Conservation (phyloP, 1,139 yeast species). For the Pichia sp. region DNA sequence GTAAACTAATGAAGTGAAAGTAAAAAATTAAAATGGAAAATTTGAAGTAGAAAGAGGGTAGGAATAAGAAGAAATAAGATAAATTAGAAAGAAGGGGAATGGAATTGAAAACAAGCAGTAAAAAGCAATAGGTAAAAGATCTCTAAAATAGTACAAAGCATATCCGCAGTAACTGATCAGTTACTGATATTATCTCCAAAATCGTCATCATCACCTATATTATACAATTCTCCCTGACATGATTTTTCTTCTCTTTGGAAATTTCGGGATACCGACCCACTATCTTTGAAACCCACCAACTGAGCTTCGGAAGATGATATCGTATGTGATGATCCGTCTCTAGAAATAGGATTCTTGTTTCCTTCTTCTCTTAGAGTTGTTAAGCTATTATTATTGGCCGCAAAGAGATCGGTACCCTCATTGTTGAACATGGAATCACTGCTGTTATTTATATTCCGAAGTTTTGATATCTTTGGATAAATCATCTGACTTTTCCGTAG, state of each 20-base stretch:
- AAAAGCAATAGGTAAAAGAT: not conserved
- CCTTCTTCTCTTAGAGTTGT: conserved; percentile 19
- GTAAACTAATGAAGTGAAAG: conserved; percentile 1
- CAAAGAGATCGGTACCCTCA: not conserved
- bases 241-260: conserved; percentile 24
- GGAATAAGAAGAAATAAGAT: not conserved
- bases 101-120: not conserved
- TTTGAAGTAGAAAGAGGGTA: not conserved
- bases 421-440: conserved; percentile 10
- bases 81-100: not conserved
- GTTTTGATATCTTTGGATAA: conserved; percentile 17
- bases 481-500: conserved; percentile 34
- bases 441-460: conserved; percentile 8
- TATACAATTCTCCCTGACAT: conserved; percentile 23
- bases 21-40: not conserved
- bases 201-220: conserved; percentile 11
- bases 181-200: conserved; percentile 1
- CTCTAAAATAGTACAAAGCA: not conserved
- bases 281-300: conserved; percentile 51
- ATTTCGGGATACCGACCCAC: conserved; percentile 21
- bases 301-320: conserved; percentile 35
- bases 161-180: not conserved
- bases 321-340: conserved; percentile 14
- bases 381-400: conserved; percentile 6
- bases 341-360: conserved; percentile 7